Base-by-base conservation (phyloP, 331 rosid species). In the Erythrophleum ivorense region DNA sequence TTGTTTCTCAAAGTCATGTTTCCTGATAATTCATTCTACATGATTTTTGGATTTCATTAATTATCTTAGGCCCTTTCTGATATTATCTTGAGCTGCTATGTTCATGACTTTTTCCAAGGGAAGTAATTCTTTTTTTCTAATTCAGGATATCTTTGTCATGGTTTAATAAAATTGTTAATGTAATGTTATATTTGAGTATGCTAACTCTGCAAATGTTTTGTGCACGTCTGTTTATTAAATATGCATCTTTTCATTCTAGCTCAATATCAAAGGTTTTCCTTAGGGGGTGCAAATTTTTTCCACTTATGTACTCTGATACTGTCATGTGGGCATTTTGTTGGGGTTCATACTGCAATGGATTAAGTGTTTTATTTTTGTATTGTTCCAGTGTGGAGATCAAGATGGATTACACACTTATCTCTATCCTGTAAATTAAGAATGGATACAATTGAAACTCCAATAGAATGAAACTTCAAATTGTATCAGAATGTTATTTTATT, bases 241-340 rank as follows among this genome's bases (percentile, higher is more conserved):
- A 31, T 41, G 55, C 75, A 41, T 80, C 18, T 50, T 73, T 52
- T 72, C 7, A 49, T 38, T 62, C 49, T 43, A 65, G 41, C 53
- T 55, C 55, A 29, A 52, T 3, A 14, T 55, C n/a, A 15, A 60
- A 43, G 19, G 64, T 50, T 49, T 68, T 54, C 12, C 74, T 70
- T 8, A 9, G 33, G 19, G 38, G n/a, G 7, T 18, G 2, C 40
- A 29, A 62, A 18, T 45, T 29, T 12, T 62, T 62, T 62, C 67
- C 41, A 11, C 18, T 62, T 40, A 11, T 62, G 13, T 29, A 62
- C 1, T 16, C 40, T 34, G 14, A 78, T 62, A 15, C 18, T 62
- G 2, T 62, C 29, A 12, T 1, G 12, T 40, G 16, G 38, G 15
- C 9, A 4, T 3, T 45, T 15, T 64, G 21, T 34, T 34, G 21